A percentile compares a stretch with the other conserved stretches of the same genome.
Evolutionary conservation across 352 stramenopile genomes (phyloP).

Genomic region (Aphanomyces stellatus): DNA sequence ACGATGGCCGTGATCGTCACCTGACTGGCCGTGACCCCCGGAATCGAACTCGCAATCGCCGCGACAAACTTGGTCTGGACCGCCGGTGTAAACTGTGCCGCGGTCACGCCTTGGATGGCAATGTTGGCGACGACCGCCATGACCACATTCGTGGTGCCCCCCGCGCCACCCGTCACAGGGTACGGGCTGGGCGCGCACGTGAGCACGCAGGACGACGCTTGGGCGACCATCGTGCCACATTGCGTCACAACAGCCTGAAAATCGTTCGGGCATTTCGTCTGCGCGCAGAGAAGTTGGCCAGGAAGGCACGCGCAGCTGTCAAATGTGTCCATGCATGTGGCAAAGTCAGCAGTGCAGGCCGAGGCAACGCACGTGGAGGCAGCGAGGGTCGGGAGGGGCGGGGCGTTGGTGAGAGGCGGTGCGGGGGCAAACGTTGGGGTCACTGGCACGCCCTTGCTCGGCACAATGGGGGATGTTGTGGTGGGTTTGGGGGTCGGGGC

Average conservation of each 20-base stretch:
- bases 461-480: background rate
- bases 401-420: background rate
- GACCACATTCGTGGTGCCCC: background rate
- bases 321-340: background rate
- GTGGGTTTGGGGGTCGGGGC: background rate
- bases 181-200: background rate
- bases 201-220: background rate
- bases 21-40: background rate
- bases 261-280: background rate
- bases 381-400: background rate
- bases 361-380: background rate
- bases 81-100: background rate
- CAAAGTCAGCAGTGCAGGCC: background rate
- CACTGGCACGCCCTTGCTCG: no score
- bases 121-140: background rate
- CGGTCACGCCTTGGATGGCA: background rate
- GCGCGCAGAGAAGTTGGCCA: background rate
- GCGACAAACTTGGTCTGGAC: background rate
- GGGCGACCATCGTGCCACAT: background rate
- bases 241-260: background rate
- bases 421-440: background rate
- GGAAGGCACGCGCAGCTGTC: constrained; percentile 6
- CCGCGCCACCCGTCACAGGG: background rate
- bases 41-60: background rate
- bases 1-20: background rate